phyloP scores from a whole-genome alignment of 305 asterid species.

The Solanum hybrid region DNA sequence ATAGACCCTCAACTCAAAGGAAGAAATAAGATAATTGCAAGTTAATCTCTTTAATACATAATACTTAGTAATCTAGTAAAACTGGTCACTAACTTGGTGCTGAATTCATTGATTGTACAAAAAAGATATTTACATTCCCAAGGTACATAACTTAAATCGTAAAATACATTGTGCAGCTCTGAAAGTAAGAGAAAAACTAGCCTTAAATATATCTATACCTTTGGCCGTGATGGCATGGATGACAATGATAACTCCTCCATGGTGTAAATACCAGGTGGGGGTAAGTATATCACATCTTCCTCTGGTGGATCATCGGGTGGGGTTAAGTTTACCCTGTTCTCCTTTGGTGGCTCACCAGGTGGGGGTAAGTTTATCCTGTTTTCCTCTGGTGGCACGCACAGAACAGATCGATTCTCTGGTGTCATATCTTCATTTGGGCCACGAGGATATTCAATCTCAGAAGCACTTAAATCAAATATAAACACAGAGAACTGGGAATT shows the following conservation, averaged over 20 bases:
- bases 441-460: constrained; percentile 4
- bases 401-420: not conserved
- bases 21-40: not conserved
- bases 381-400: constrained; percentile 10
- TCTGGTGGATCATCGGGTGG: not conserved
- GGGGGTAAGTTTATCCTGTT: not conserved
- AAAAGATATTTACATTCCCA: not conserved
- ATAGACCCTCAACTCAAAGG: not conserved
- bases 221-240: constrained; percentile 20
- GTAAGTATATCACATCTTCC: constrained; percentile 6
- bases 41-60: not conserved
- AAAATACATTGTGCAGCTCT: not conserved
- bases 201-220: not conserved
- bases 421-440: not conserved
- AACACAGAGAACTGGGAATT: not conserved
- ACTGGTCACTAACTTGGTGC: not conserved
- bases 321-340: not conserved
- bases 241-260: constrained; percentile 25
- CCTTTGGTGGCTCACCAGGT: constrained; percentile 7
- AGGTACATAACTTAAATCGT: not conserved
- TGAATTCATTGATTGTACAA: not conserved
- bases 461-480: constrained; percentile 5
- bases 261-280: constrained; percentile 13
- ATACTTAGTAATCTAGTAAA: not conserved
- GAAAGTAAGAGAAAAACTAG: not conserved